A percentile compares a stretch with the other conserved stretches of the same genome.
phyloP scores from a whole-genome alignment of 2,329 filamentous ascomycete species.

The Nigrospora sphaerica region DNA sequence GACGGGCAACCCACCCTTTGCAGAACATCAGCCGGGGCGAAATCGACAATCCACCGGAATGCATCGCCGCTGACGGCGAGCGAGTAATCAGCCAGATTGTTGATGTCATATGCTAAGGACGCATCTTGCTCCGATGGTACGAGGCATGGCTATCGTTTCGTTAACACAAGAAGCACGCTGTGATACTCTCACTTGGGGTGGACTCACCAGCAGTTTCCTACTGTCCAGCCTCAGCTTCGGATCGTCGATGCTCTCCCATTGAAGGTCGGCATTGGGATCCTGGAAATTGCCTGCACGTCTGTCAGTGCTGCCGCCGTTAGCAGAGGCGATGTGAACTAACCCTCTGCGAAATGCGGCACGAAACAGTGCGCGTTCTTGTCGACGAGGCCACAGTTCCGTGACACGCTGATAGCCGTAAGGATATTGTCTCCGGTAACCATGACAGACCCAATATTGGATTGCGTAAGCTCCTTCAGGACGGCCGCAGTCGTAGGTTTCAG shows the following conservation, averaged over 20 bases:
- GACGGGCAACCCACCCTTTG: constrained; percentile 46
- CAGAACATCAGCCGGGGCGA: constrained; percentile 71
- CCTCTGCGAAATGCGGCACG: constrained; percentile 79
- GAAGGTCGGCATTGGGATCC: constrained; percentile 65
- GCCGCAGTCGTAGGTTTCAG: constrained; percentile 79
- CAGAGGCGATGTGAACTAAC: constrained; percentile 26
- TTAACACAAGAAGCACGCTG: not conserved
- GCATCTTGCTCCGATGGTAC: constrained; percentile 66
- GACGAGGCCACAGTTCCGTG: constrained; percentile 80
- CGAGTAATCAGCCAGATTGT: constrained; percentile 77
- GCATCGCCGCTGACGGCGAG: constrained; percentile 88
- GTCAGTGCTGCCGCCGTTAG: not conserved
- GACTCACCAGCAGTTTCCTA: constrained; percentile 53
- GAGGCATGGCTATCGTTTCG: constrained; percentile 54
- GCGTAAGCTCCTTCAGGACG: constrained; percentile 73
- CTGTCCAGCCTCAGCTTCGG: constrained; percentile 69
- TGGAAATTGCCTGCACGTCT: constrained; percentile 53
- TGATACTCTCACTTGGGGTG: constrained; percentile 29
- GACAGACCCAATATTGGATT: constrained; percentile 78
- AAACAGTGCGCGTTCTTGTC: constrained; percentile 82
- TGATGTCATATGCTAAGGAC: constrained; percentile 78
- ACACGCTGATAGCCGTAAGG: constrained; percentile 90
- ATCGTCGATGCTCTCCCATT: constrained; percentile 96
- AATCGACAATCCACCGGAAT: constrained; percentile 95
- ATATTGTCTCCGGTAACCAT: constrained; percentile 99